Evolutionary conservation across 1,284 basidiomycete genomes (phyloP).

Genomic region (Ganoderma leucocontextum): DNA sequence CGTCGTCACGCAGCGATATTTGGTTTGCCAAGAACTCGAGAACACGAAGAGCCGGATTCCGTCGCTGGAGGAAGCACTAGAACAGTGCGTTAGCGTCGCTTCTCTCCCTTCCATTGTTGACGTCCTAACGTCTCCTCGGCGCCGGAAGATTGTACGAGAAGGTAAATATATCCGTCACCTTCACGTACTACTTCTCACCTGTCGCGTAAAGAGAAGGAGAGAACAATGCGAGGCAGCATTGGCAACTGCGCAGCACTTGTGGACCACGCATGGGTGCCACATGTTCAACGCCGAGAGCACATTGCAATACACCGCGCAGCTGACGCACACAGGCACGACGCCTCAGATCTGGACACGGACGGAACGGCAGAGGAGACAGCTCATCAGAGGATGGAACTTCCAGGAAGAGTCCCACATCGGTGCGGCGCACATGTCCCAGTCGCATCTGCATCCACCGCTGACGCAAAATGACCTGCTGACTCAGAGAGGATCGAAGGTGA

Average conservation of each 20-base stretch:
- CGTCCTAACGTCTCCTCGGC: neutral
- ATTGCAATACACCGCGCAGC: neutral
- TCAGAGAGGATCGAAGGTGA: neutral
- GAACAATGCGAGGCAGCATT: neutral
- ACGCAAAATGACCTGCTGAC: no score
- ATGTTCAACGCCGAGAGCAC: neutral
- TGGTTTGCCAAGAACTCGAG: neutral
- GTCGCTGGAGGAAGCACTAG: neutral
- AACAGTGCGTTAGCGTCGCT: neutral
- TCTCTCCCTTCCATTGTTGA: neutral
- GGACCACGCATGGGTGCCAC: neutral
- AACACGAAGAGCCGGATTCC: neutral
- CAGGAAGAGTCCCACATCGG: neutral
- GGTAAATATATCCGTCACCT: neutral
- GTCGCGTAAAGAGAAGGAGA: neutral
- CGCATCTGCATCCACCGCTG: no score
- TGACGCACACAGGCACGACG: neutral
- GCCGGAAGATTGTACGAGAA: conserved; percentile 1
- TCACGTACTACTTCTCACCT: no score
- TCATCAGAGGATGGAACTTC: neutral
- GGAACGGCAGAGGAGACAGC: neutral
- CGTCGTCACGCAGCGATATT: neutral
- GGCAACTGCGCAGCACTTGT: neutral
- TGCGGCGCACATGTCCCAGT: neutral
- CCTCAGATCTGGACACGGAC: neutral